These are phyloP conservation scores for Gigaspora rosea DNA, from an alignment of 192 early-diverging fungal genomes.

Conservation along the genomic window DNA sequence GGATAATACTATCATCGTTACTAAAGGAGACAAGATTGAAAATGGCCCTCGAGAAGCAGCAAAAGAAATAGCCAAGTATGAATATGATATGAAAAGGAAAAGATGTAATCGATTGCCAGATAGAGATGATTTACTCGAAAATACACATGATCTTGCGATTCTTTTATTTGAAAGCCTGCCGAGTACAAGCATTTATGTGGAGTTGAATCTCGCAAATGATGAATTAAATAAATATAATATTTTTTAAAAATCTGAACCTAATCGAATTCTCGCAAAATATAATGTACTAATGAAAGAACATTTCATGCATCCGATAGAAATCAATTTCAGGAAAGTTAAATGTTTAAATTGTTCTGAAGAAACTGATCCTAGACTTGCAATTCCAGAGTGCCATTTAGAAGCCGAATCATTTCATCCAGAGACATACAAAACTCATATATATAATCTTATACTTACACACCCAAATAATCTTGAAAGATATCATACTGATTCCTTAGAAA, in stretches of 20 bases:
- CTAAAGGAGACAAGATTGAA: neutral
- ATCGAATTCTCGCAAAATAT: conserved; percentile 10
- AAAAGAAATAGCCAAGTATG: neutral
- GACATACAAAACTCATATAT: neutral
- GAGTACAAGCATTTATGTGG: neutral
- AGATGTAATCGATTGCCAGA: too few species aligned
- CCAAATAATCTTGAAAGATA: neutral
- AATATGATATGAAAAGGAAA: neutral
- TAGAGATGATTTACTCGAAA: neutral
- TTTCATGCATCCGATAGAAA: neutral
- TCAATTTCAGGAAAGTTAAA: neutral
- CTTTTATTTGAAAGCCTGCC: conserved; percentile 4
- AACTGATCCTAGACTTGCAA: conserved; percentile 15
- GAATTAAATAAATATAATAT: neutral
- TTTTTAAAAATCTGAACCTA: conserved; percentile 7
- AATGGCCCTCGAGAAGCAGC: conserved; percentile 14
- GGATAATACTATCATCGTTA: conserved; percentile 31
- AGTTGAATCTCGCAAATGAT: neutral
- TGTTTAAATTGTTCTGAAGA: conserved; percentile 21
- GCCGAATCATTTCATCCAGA: neutral
- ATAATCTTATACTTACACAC: neutral
- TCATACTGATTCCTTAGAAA: too few species aligned
- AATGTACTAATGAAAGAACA: conserved; percentile 3
- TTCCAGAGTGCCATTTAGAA: neutral
- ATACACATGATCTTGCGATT: neutral